phyloP scores from a whole-genome alignment of 108 stramenopile genomes.

The Parietichytrium sp. region DNA sequence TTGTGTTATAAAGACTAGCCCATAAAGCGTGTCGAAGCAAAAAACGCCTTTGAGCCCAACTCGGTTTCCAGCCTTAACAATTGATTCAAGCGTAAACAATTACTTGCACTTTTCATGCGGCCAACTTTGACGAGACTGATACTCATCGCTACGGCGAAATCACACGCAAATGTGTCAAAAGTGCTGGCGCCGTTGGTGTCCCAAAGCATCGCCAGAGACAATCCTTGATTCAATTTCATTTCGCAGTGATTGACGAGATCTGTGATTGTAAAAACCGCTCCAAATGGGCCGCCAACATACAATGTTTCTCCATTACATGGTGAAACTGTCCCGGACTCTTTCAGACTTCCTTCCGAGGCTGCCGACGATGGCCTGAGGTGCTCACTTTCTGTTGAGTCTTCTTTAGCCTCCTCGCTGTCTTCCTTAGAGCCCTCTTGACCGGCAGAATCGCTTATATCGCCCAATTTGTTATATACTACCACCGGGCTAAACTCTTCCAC shows the following conservation, averaged over 20 bases:
- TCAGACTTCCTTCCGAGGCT: background rate
- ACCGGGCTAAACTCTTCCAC: background rate
- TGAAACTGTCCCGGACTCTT: too few species aligned
- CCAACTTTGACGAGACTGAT: conserved; percentile 1
- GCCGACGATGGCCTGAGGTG: background rate
- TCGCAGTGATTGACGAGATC: conserved; percentile 17
- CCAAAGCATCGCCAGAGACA: background rate
- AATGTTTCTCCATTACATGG: conserved; percentile 27
- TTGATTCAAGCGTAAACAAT: background rate
- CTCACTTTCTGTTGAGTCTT: background rate
- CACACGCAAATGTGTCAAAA: background rate
- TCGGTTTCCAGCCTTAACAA: conserved; percentile 3
- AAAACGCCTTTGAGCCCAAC: background rate
- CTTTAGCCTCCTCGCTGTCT: background rate
- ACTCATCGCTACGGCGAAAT: background rate
- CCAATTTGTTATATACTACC: background rate
- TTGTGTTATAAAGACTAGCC: too few species aligned
- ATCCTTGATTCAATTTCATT: background rate
- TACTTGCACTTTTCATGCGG: background rate
- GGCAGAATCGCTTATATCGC: background rate
- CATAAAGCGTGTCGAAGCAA: background rate
- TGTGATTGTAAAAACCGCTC: background rate
- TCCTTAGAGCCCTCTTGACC: background rate
- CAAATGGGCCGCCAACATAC: background rate
- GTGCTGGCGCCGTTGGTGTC: background rate